phyloP scores from a whole-genome alignment of 2,329 filamentous ascomycete species.

The Diaporthe nobilis region DNA sequence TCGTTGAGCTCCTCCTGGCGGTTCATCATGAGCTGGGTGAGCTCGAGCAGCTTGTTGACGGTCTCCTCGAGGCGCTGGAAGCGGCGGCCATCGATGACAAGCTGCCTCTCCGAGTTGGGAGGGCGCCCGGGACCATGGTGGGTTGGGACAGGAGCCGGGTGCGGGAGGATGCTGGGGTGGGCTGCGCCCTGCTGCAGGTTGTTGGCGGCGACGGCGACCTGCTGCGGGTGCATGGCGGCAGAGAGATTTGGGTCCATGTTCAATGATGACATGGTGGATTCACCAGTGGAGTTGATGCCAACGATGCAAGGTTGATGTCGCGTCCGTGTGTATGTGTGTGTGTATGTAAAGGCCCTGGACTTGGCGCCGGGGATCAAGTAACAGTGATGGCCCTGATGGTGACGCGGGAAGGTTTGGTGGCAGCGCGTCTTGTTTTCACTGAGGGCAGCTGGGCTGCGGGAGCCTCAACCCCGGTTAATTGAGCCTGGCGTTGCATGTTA shows the following conservation, averaged over 20 bases:
- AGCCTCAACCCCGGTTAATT: slow-evolving; percentile 12
- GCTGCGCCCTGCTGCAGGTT: slow-evolving; percentile 36
- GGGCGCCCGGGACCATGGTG: slow-evolving; percentile 40
- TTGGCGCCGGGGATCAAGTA: not conserved
- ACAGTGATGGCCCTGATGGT: not conserved
- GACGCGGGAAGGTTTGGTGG: not conserved
- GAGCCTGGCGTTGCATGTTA: slow-evolving; percentile 30
- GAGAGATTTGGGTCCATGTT: slow-evolving; percentile 39
- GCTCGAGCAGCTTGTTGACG: slow-evolving; percentile 41
- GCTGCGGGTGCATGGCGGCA: slow-evolving; percentile 39
- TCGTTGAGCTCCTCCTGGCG: slow-evolving; percentile 44
- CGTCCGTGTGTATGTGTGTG: not conserved
- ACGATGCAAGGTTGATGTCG: not conserved
- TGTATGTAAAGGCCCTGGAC: not conserved
- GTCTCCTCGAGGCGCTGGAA: slow-evolving; percentile 42
- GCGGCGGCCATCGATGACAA: slow-evolving; percentile 40
- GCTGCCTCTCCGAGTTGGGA: slow-evolving; percentile 38
- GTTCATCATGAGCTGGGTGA: slow-evolving; percentile 45
- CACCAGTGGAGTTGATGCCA: no score
- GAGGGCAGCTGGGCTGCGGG: slow-evolving; percentile 12
- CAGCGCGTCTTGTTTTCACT: not conserved
- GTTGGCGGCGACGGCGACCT: slow-evolving; percentile 36
- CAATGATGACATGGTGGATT: slow-evolving; percentile 3
- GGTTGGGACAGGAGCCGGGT: slow-evolving; percentile 21
- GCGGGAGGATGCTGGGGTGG: slow-evolving; percentile 32